Evolutionary conservation across 192 early-diverging fungal genomes (phyloP), one percentile per base, ranked within the genome.

Genomic region (Podila epicladia): DNA sequence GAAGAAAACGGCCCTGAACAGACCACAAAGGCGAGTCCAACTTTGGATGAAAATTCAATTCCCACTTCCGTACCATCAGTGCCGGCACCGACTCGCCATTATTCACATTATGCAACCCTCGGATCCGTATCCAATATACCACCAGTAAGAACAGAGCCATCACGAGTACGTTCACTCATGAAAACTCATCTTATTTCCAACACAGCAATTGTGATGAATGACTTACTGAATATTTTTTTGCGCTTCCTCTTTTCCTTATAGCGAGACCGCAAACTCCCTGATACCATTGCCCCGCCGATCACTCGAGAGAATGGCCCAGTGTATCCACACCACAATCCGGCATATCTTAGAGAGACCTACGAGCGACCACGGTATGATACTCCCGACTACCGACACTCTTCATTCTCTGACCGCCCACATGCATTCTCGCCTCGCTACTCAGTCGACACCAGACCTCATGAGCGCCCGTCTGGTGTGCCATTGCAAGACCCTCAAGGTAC

Each of bases 281-380:
- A 45, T 45, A 15, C 41, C 0, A 45, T 45, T 17, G 41, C 41
- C 0, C 41, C 41, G 17, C 41, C 41, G 41, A 45, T 45, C 13
- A 45, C 13, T 9, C 53, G 53, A 9, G 53, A 55, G 22, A 55
- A 55, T 22, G 53, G n/a, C n/a, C 53, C 53, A 24, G 53, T 55
- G 6, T 55, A 55, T 55, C 53, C 53, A 9, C 53, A 55, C 53
- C 53, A 55, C 53, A 55, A 55, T 26, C 53, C 53, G 26, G 53
- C 20, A 0, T 55, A 55, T 2, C 53, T 55, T 9, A n/a, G 24
- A 26, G 53, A 55, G 53, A n/a, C 53, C 24, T 55, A 26, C n/a
- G 53, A 55, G 22, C 20, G 24, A 24, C n/a, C 53, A 24, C 53
- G 24, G 9, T 24, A 55, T 24, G 53, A 24, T 55, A 1, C 24